Conservation (phyloP, 78 protist species). For the Diacronema lutheri region DNA sequence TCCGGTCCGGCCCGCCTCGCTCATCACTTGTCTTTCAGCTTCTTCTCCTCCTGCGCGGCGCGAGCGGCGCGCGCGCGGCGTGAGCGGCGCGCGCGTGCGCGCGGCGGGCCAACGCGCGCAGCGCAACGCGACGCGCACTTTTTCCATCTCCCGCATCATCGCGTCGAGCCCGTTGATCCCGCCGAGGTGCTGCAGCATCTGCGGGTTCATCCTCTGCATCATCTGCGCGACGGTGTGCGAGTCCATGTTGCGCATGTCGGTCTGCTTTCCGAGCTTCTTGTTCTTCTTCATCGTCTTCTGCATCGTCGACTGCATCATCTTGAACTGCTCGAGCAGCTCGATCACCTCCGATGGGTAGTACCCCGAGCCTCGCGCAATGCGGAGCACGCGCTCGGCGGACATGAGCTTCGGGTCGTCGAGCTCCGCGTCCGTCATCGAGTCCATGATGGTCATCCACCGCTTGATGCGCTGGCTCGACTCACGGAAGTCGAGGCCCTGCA, state of each 20-base stretch:
- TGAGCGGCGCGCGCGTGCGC: too few species aligned
- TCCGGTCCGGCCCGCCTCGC: too few species aligned
- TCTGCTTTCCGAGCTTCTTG: slow-evolving; percentile 32
- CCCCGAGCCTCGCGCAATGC: slow-evolving; percentile 86
- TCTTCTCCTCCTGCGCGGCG: too few species aligned
- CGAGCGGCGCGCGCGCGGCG: too few species aligned
- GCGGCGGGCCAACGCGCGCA: too few species aligned
- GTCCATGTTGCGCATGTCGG: slow-evolving; percentile 4
- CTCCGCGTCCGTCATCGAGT: slow-evolving; percentile 82
- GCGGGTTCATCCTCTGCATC: slow-evolving; percentile 51
- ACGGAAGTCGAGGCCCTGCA: background rate
- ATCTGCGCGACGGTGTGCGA: background rate
- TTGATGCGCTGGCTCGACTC: slow-evolving; percentile 63
- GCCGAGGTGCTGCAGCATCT: slow-evolving; percentile 83
- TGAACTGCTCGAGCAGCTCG: slow-evolving; percentile 71
- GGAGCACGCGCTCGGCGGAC: slow-evolving; percentile 39
- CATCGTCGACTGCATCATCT: slow-evolving; percentile 48
- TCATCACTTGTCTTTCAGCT: too few species aligned
- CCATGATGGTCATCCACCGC: slow-evolving; percentile 83
- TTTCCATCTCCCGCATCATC: slow-evolving; percentile 28
- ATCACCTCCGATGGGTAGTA: slow-evolving; percentile 63
- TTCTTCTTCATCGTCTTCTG: slow-evolving; percentile 13
- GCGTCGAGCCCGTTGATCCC: slow-evolving; percentile 46
- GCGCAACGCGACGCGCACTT: too few species aligned
- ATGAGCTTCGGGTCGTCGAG: slow-evolving; percentile 68